A percentile compares a stretch with the other conserved stretches of the same genome.
phyloP scores from a whole-genome alignment of 139 green algal genomes.

The Trebouxia sp. region DNA sequence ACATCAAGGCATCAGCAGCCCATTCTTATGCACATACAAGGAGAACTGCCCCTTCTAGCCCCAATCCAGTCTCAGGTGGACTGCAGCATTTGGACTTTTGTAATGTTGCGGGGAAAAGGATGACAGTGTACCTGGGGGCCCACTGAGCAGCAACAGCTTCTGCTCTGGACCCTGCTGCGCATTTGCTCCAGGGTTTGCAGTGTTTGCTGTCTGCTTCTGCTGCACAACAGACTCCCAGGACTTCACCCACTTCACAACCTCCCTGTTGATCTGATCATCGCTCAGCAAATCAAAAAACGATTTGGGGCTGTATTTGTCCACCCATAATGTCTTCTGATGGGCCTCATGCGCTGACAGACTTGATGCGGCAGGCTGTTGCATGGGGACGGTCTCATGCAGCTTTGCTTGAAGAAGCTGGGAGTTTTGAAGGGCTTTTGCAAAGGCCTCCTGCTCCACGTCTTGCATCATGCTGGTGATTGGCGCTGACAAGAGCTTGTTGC shows the following conservation, averaged over 20 bases:
- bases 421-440: conserved; percentile 8
- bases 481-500: neutral
- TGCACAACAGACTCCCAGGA: conserved; percentile 80
- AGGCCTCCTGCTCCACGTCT: conserved; percentile 4
- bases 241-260: conserved; percentile 82
- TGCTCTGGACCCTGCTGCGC: conserved; percentile 42
- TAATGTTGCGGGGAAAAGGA: no score
- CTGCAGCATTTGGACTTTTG: no score
- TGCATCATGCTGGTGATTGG: neutral
- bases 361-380: neutral
- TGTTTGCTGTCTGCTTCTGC: conserved; percentile 27
- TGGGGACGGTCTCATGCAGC: no score
- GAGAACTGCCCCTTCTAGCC: no score
- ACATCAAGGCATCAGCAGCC: neutral
- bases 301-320: conserved; percentile 86
- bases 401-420: neutral
- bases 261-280: conserved; percentile 86
- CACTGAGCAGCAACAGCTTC: conserved; percentile 57
- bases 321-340: conserved; percentile 70
- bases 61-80: no score
- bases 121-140: conserved; percentile 49
- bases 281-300: conserved; percentile 86
- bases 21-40: no score
- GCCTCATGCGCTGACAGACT: neutral
- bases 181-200: neutral